phyloP scores from a whole-genome alignment of 192 early-diverging fungal genomes.

The Mortierella hygrophila region DNA sequence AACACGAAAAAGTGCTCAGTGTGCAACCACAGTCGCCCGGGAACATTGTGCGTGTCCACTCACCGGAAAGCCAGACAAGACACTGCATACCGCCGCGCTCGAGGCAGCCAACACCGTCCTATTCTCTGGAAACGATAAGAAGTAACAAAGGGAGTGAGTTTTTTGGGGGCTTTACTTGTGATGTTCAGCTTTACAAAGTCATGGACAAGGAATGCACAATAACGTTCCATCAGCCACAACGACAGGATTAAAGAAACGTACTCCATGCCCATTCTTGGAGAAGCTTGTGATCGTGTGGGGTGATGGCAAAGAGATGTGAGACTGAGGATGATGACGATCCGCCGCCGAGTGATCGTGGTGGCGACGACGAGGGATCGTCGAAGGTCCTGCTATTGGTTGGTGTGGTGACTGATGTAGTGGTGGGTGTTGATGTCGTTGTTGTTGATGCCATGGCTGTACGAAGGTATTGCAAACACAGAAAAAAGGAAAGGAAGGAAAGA shows the following conservation, averaged over 20 bases:
- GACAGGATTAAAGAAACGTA: conserved; percentile 3
- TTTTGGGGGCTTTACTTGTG: not conserved
- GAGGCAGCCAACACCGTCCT: conserved; percentile 78
- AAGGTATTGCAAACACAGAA: not conserved
- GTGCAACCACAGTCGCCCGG: not conserved
- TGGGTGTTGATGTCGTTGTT: not conserved
- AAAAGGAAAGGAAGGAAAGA: not conserved
- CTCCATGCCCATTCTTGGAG: conserved; percentile 53
- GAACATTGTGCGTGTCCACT: conserved; percentile 13
- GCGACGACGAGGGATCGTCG: not conserved
- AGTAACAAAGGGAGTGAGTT: not conserved
- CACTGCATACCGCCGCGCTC: conserved; percentile 75
- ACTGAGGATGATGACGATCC: conserved; percentile 29
- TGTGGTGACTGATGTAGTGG: conserved; percentile 4
- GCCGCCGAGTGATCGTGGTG: not conserved
- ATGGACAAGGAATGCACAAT: not conserved
- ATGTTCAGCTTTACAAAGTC: too few relatives aligned
- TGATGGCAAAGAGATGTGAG: conserved; percentile 46
- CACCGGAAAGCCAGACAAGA: conserved; percentile 78
- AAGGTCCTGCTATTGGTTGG: not conserved
- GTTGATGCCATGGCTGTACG: conserved; percentile 11
- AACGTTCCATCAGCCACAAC: not conserved
- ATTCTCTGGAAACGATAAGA: conserved; percentile 57
- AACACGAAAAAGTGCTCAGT: not conserved
- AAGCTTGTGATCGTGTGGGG: conserved; percentile 30